Evolutionary conservation across 2,329 filamentous ascomycete genomes (phyloP), one percentile per base, ranked within the genome.

Genomic region (Aspergillus carbonarius): DNA sequence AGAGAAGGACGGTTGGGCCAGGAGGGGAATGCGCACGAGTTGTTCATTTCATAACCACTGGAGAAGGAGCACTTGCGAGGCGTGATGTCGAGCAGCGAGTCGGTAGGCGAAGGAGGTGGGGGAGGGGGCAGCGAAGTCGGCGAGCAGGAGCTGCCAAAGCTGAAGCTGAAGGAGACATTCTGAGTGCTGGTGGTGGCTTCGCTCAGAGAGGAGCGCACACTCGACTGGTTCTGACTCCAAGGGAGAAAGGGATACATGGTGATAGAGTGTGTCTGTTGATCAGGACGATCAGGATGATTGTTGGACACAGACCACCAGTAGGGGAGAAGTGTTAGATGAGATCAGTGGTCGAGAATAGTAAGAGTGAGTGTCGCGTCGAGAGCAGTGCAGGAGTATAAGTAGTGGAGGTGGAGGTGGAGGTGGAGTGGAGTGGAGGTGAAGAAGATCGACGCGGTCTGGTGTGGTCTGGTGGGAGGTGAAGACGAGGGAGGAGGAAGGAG

Each of bases 1-100:
- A 78, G 70, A 8, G 74, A 74, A 1, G 73, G 67, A 5, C 76
- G 66, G 68, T 77, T 78, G 47, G 76, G 76, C 76, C 76, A 78
- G 4, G 76, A 78, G 8, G 76, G 76, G 52, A 78, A 78, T 4
- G 76, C 76, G 59, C 76, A 78, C 53, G 74, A 70, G 27, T 71
- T 75, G 66, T 71, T 75, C 68, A 74, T 70, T 7, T 74, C 73
- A 56, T 71, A 70, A 34, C 71, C 65, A 25, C 66, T 71, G 23
- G 75, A 77, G 68, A 77, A 78, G 35, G 74, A 77, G 8, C 71
- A 74, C 62, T 77, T 78, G 70, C 74, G 74, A 9, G 75, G 76
- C 35, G 68, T 70, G 63, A 77, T 77, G 56, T 77, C 76, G 48
- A 75, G 71, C 2, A 77, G 63, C 17, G 70, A 69, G 62, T 77